phyloP scores from a whole-genome alignment of 2,329 filamentous ascomycete species.

The Ciborinia camelliae region DNA sequence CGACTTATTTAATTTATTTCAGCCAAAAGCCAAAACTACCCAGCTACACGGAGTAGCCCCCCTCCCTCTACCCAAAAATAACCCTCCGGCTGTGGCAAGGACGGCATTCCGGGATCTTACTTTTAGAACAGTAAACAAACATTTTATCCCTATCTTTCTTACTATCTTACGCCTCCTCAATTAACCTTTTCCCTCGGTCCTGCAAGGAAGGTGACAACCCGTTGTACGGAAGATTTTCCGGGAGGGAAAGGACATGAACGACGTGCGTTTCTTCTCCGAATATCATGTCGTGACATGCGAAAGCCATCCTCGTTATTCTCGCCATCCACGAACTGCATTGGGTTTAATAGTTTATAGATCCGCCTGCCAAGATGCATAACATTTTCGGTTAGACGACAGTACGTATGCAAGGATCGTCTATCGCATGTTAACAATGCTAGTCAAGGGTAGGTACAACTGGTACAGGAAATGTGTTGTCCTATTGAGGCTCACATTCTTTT shows the following conservation, averaged over 20 bases:
- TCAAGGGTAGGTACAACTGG: slow-evolving; percentile 4
- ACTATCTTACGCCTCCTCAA: not conserved
- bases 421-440: slow-evolving; percentile 7
- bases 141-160: not conserved
- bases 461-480: slow-evolving; percentile 10
- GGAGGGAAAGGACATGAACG: slow-evolving; percentile 2
- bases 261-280: not conserved
- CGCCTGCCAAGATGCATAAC: slow-evolving; percentile 3
- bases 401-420: slow-evolving; percentile 9
- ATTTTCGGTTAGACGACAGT: not conserved
- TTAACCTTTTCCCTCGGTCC: not conserved
- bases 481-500: slow-evolving; percentile 13
- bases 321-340: not conserved
- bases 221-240: not conserved
- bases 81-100: not conserved
- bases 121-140: slow-evolving; percentile 5
- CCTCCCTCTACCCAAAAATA: no score
- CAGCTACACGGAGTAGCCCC: not conserved
- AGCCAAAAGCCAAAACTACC: slow-evolving; percentile 4
- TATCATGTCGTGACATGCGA: slow-evolving; percentile 10
- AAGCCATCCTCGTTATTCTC: not conserved
- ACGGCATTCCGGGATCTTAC: not conserved
- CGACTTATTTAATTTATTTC: not conserved
- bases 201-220: slow-evolving; percentile 4
- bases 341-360: slow-evolving; percentile 5